Percentiles rank a stretch among this genome's conserved stretches.
Evolutionary conservation across 192 early-diverging fungal species (phyloP).

Genomic region (Backusella westeae): DNA sequence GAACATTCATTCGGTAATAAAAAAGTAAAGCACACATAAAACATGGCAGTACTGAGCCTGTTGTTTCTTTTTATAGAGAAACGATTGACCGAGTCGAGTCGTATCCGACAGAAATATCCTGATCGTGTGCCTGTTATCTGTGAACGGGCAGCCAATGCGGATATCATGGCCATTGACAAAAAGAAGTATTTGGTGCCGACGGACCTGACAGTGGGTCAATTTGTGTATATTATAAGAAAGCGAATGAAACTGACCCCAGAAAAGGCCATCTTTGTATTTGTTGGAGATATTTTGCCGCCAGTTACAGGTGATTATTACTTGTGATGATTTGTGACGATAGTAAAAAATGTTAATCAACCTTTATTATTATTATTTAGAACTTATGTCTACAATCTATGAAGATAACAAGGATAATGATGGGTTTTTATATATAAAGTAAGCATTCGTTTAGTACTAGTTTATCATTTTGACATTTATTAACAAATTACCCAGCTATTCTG

Average conservation of each 20-base stretch:
- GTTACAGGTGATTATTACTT: constrained; percentile 55
- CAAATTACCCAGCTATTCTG: constrained; percentile 55
- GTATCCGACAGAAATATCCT: constrained; percentile 96
- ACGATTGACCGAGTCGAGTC: constrained; percentile 91
- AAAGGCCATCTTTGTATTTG: constrained; percentile 99
- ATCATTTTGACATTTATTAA: neutral
- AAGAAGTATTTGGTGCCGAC: constrained; percentile 98
- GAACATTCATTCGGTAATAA: constrained; percentile 87
- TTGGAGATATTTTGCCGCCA: constrained; percentile 93
- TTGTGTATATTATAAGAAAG: constrained; percentile 96
- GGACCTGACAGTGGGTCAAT: constrained; percentile 96
- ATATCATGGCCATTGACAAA: constrained; percentile 98
- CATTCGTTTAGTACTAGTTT: neutral
- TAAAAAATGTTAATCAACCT: neutral
- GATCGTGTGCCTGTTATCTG: constrained; percentile 88
- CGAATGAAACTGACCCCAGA: constrained; percentile 95
- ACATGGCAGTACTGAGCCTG: neutral
- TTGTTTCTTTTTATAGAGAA: constrained; percentile 60
- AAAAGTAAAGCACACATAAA: neutral
- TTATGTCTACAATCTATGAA: constrained; percentile 93
- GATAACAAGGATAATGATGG: constrained; percentile 98
- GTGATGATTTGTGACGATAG: too few relatives aligned
- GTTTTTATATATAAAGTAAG: constrained; percentile 90
- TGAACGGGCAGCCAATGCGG: constrained; percentile 97
- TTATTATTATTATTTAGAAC: constrained; percentile 35